Evolutionary conservation across 345 rosid genomes (phyloP), one percentile per base, ranked within the genome.

Genomic region (Citrus inodora): DNA sequence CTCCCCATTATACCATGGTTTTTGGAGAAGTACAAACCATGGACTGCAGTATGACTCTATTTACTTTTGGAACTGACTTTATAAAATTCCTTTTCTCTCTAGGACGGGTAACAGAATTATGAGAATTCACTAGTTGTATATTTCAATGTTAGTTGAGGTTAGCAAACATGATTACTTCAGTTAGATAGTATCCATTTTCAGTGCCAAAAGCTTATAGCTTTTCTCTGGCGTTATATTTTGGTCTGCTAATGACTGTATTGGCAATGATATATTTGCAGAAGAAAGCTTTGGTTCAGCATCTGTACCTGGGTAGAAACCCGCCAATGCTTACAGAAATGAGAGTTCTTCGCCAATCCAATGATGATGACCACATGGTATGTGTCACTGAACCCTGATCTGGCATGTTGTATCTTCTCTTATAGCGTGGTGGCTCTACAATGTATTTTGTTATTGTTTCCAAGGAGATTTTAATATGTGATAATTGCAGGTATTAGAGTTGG

Each of bases 1-100:
- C 92, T 92, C 72, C 99, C 99, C 17, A 92, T 96, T 62, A 90
- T 91, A 71, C 99, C 98, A 76, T 96, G 98, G 99, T 96, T 96
- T 90, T 79, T 96, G 83, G 92, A 90, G 27, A 96, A 94, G 90
- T 96, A 92, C 86, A 92, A 92, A 84, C 99, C 99, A 4, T 96
- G 99, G 99, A 94, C 97, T 6, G 97, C 93, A 53, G 99, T 96
- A 83, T 64, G 87, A 75, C 74, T 75, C 72, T 71, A 38, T 59
- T 66, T 46, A 10, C 35, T 38, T 77, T 70, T 61, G 68, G 2
- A 48, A 48, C 73, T 14, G 64, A 65, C 58, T 24, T 7, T 32
- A 64, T 74, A 33, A 62, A 32, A 59, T 22, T 19, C 22, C 67
- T 30, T 78, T 48, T 76, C 55, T 35, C 53, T 74, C 8, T 35